These are phyloP conservation scores for Marvania coccoides DNA, from an alignment of 139 green algal species.

Conservation along the genomic window DNA sequence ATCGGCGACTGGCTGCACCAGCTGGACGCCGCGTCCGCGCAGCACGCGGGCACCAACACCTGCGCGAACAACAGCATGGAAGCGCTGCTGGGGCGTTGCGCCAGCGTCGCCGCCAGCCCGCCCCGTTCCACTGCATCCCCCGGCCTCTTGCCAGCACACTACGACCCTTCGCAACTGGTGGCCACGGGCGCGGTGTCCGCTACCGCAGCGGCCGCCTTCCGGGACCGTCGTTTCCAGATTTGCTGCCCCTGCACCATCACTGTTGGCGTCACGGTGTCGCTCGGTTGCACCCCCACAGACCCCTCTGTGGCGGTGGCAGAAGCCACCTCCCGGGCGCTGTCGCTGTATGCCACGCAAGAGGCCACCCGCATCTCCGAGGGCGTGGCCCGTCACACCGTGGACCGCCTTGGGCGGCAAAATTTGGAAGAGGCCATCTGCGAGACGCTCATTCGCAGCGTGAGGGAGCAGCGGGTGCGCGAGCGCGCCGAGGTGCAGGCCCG, in stretches of 20 bases:
- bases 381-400: constrained; percentile 4
- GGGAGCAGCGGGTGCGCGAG: constrained; percentile 4
- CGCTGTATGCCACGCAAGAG: background rate
- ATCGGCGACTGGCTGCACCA: constrained; percentile 14
- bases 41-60: constrained; percentile 2
- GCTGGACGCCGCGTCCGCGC: background rate
- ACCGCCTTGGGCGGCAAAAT: constrained; percentile 4
- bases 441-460: constrained; percentile 8
- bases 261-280: constrained; percentile 4
- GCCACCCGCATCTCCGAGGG: constrained; percentile 4
- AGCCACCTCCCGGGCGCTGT: background rate
- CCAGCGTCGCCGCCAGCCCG: background rate
- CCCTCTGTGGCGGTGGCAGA: background rate
- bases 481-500: background rate
- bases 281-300: constrained; percentile 1
- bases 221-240: constrained; percentile 21
- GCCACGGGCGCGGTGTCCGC: constrained; percentile 10
- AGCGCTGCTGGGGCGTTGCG: background rate
- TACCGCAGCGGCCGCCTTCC: constrained; percentile 15
- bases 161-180: background rate
- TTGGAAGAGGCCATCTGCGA: constrained; percentile 24
- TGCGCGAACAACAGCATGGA: background rate
- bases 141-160: background rate
- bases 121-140: background rate
- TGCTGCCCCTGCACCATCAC: constrained; percentile 17